Percentiles rank a stretch among this genome's conserved stretches.
Evolutionary conservation across 2,329 filamentous ascomycete species (phyloP).

Genomic region (Aureobasidium sp.): DNA sequence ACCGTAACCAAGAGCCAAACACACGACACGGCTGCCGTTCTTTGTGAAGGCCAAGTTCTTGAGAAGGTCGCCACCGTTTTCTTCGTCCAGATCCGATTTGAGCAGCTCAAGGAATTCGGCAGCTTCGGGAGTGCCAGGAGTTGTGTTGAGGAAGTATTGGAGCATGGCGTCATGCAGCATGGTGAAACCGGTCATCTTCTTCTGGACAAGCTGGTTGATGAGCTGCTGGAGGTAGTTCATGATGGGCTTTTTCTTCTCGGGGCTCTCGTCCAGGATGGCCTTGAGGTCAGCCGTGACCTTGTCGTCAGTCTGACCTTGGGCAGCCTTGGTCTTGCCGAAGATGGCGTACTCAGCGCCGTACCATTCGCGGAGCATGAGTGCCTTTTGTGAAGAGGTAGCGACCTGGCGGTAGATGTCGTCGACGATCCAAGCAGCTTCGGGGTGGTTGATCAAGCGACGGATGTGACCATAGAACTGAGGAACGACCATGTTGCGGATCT

Average conservation of each 20-base stretch:
- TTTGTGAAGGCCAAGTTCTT: conserved; percentile 97
- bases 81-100: conserved; percentile 76
- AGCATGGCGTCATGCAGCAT: conserved; percentile 98
- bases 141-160: conserved; percentile 82
- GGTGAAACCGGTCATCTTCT: conserved; percentile 93
- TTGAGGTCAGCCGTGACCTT: conserved; percentile 57
- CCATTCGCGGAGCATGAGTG: conserved; percentile 82
- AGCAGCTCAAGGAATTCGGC: conserved; percentile 83
- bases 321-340: conserved; percentile 52
- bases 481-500: conserved; percentile 81
- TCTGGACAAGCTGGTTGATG: conserved; percentile 89
- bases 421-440: conserved; percentile 94
- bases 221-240: conserved; percentile 79
- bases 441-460: conserved; percentile 87
- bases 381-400: conserved; percentile 80
- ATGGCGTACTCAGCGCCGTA: conserved; percentile 91
- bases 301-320: conserved; percentile 38
- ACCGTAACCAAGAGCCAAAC: conserved; percentile 73
- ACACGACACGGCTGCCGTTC: conserved; percentile 75
- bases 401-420: conserved; percentile 92
- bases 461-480: conserved; percentile 94
- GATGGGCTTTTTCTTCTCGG: conserved; percentile 80
- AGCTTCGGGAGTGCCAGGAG: conserved; percentile 70
- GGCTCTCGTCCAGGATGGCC: conserved; percentile 65
- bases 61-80: conserved; percentile 69